Base-by-base conservation (phyloP, 176 grass and related monocot species). In the Alloteropsis semialata region DNA sequence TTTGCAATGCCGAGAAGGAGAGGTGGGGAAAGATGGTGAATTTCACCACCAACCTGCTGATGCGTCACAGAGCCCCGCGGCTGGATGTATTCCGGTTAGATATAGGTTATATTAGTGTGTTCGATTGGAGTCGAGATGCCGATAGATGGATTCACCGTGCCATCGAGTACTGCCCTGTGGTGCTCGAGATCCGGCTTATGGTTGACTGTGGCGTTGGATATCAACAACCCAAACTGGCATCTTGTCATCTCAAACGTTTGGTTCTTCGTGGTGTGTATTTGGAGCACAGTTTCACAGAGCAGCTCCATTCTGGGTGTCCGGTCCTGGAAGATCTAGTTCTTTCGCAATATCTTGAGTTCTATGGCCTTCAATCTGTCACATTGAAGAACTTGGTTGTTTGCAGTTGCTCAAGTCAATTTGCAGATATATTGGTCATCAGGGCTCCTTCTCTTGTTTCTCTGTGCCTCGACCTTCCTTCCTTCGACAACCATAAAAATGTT, bases 41-140 rank as follows among this genome's bases (percentile, higher is more conserved):
- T 6, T 75, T 57, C 50, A 32, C 28, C 34, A 39, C 33, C 19
- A 57, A 58, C 34, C 73, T 58, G 8, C 18, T 74, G 28, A 51
- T 74, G 16, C 14, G 3, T 22, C 45, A 53, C 17, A 49, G 18
- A 4, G 8, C 29, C 16, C 9, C 9, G 29, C 3, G 3, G 16
- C 21, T 74, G 46, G 71, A 55, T 36, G 37, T 10, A 22, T 66
- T 66, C 34, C 17, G 34, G 34, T 39, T 66, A 4, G 3, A 1
- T 12, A 0, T n/a, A 39, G 3, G 1, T 39, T 2, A 1, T 11
- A 3, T 1, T 11, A 15, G 2, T 1, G 9, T n/a, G n/a, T n/a
- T 1, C 37, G 6, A 4, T 37, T 34, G 15, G 14, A 8, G 3
- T 11, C 64, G 18, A 22, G 33, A 66, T 39, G 34, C 39, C 34